These are phyloP conservation scores for Geranium incanum DNA, from an alignment of 441 rosid species.

Conservation along the genomic window DNA sequence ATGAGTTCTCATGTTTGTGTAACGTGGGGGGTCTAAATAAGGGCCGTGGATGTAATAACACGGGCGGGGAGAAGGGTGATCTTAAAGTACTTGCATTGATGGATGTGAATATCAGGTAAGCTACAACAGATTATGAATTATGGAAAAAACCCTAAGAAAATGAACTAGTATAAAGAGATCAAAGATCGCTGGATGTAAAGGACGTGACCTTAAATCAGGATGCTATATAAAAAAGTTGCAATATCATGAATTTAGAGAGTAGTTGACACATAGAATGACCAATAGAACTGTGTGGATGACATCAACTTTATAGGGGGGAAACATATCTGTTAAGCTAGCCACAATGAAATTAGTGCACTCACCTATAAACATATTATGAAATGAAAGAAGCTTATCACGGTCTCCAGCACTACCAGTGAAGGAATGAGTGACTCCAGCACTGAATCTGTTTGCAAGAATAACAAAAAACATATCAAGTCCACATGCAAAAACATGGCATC, in stretches of 20 bases:
- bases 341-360: slow-evolving; percentile 12
- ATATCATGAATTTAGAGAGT: not conserved
- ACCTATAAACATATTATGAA: slow-evolving; percentile 69
- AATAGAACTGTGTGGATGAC: not conserved
- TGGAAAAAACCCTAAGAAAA: not conserved
- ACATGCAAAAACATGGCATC: not conserved
- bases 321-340: slow-evolving; percentile 1
- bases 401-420: slow-evolving; percentile 77
- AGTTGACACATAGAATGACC: not conserved
- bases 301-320: not conserved
- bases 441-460: slow-evolving; percentile 40
- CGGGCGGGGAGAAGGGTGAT: not conserved
- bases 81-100: not conserved
- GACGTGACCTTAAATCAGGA: not conserved
- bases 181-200: not conserved
- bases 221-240: not conserved
- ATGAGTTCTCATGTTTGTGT: not conserved
- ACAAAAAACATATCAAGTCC: not conserved
- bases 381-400: slow-evolving; percentile 65
- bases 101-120: not conserved
- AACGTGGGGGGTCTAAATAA: not conserved
- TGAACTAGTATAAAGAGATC: not conserved
- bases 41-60: not conserved
- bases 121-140: not conserved
- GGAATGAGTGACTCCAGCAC: slow-evolving; percentile 81